These are phyloP conservation scores for Zizania latifolia DNA, from an alignment of 176 grass and related monocot species.

Conservation along the genomic window DNA sequence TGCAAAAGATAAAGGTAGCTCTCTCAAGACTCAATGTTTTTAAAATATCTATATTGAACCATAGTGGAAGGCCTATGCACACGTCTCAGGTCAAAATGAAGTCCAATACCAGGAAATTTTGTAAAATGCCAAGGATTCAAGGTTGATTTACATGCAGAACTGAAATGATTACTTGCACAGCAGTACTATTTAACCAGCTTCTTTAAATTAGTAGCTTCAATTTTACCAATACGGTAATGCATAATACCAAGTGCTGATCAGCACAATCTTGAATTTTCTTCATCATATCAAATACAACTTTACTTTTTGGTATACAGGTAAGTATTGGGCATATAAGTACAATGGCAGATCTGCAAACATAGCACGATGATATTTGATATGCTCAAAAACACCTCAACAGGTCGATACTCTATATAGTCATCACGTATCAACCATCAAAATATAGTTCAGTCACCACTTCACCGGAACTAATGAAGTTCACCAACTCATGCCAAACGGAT, in stretches of 20 bases:
- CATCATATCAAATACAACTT: slow-evolving; percentile 7
- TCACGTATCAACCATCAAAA: too few species aligned
- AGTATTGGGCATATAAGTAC: too few species aligned
- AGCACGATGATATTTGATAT: not conserved
- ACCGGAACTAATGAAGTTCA: slow-evolving; percentile 7
- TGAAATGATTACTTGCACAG: not conserved
- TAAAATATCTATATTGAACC: not conserved
- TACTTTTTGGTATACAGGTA: not conserved
- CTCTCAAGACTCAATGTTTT: not conserved
- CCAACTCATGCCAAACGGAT: not conserved
- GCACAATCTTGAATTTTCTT: slow-evolving; percentile 10
- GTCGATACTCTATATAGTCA: too few species aligned
- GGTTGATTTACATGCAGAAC: slow-evolving; percentile 5
- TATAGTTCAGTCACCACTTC: not conserved
- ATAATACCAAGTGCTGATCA: not conserved
- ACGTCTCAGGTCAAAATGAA: not conserved
- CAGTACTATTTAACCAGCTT: too few species aligned
- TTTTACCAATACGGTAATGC: too few species aligned
- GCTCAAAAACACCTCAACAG: not conserved
- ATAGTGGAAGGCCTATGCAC: not conserved
- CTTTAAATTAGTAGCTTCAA: too few species aligned
- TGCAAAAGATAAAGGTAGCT: not conserved
- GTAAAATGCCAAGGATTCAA: slow-evolving; percentile 4
- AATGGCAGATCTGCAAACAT: not conserved
- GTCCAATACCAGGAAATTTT: not conserved